Conservation (phyloP, 192 early-diverging fungal species). For the Coemansia sp. region DNA sequence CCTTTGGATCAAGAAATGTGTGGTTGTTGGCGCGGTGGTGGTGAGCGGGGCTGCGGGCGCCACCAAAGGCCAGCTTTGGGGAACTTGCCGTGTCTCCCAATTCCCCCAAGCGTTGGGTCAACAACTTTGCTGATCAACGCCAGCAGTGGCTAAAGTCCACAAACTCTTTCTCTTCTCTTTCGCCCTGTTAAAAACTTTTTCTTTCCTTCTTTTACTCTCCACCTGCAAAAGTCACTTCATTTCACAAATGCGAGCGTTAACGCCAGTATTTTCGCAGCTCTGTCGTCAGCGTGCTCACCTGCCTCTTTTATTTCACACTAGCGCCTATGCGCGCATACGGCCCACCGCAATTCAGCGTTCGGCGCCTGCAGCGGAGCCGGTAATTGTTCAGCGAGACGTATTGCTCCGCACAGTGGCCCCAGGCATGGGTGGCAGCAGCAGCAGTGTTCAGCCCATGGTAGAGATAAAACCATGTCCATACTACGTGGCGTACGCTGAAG, state of each 20-base stretch:
- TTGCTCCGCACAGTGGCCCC: neutral
- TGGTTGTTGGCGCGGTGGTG: neutral
- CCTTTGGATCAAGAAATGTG: neutral
- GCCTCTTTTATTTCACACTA: conserved; percentile 8
- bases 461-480: conserved; percentile 29
- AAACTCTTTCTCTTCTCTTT: conserved; percentile 1
- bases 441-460: conserved; percentile 5
- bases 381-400: neutral
- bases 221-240: neutral
- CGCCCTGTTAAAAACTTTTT: neutral
- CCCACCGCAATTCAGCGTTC: conserved; percentile 5
- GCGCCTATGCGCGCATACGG: conserved; percentile 14
- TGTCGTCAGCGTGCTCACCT: neutral
- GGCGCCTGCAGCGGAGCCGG: conserved; percentile 7
- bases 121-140: neutral
- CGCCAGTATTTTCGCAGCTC: neutral
- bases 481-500: conserved; percentile 51
- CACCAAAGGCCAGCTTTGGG: neutral
- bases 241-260: neutral
- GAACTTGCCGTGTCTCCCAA: neutral
- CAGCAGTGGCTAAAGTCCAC: neutral
- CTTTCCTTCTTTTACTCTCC: conserved; percentile 1
- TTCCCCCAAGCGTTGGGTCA: neutral
- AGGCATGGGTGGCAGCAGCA: conserved; percentile 7
- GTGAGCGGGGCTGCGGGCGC: neutral